Conservation (phyloP, 495 filamentous ascomycete species). For the Hyaloscypha finlandica region DNA sequence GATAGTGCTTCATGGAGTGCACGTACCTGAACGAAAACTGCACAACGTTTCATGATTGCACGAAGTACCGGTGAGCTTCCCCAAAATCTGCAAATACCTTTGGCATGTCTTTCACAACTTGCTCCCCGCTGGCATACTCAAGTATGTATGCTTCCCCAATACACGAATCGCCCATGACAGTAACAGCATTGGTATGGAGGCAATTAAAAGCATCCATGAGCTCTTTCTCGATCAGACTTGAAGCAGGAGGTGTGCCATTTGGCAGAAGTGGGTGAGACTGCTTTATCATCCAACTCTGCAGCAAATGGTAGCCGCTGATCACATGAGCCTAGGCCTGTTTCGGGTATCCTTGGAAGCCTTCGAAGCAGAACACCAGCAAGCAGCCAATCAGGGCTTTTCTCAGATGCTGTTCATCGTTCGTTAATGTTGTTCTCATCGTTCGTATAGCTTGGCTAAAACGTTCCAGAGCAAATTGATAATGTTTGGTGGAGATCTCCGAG, state of each 20-base stretch:
- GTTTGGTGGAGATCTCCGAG: neutral
- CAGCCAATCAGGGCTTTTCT: neutral
- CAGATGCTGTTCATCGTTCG: neutral
- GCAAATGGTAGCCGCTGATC: neutral
- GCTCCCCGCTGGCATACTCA: neutral
- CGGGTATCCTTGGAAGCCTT: neutral
- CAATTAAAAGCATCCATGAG: neutral
- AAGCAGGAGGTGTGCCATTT: neutral
- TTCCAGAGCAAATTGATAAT: neutral
- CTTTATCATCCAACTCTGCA: neutral
- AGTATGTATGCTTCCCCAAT: neutral
- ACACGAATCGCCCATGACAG: neutral
- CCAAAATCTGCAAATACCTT: neutral
- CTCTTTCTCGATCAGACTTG: neutral
- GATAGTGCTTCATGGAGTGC: too few species aligned
- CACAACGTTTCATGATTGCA: neutral
- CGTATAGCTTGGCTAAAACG: neutral
- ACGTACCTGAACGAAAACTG: neutral
- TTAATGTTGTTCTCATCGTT: neutral
- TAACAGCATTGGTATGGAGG: neutral
- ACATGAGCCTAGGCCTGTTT: neutral
- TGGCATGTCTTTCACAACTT: neutral
- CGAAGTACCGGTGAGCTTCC: neutral
- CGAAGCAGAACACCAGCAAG: constrained; percentile 2
- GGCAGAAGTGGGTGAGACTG: neutral